Evolutionary conservation across 176 grass and related monocot species (phyloP), one percentile per base, ranked within the genome.

Genomic region (Eleusine coracana): DNA sequence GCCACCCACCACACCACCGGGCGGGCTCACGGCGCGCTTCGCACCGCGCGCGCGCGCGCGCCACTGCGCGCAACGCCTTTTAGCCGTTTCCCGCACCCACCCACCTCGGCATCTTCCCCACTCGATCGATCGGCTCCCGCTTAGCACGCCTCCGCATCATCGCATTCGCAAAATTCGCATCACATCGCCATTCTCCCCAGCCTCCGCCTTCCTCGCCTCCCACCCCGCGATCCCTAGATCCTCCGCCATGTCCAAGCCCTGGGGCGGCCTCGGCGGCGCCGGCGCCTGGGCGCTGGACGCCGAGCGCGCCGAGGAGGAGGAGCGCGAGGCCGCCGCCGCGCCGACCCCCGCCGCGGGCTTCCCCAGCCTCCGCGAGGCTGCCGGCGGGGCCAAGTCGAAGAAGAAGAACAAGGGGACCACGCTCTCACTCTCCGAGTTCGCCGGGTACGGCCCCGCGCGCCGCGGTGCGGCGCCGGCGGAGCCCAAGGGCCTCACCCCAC

Each of bases 231-330:
- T 80, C 84, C 84, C 77, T 74, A 75, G 78, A 62, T 81, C 85
- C 79, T 63, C 18, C 31, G 82, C 78, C 56, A 93, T 92, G 83
- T 87, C 91, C 63, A 97, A 91, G 49, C 54, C 84, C 48, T 91
- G 91, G 94, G 91, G 91, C 69, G 88, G 86, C 68, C 80, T 88
- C 74, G 94, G 91, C 18, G 91, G 91, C 68, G 88, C 80, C 71
- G 94, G 94, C 46, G 91, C 94, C 1, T 97, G 94, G 94, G 94
- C 94, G 40, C 91, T 97, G 62, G 94, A 97, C 59, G 91, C 91
- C 27, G 94, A 97, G 88, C 94, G 70, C 84, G 94, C 89, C 64
- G 94, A 93, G 87, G 91, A 85, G 87, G 91, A 85, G 84, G 86
- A 88, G 76, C 89, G 87, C 2, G 88, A 90, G 68, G 77, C 40